phyloP scores from a whole-genome alignment of 2,329 filamentous ascomycete genomes.

The Fusarium brevicatenulatum region DNA sequence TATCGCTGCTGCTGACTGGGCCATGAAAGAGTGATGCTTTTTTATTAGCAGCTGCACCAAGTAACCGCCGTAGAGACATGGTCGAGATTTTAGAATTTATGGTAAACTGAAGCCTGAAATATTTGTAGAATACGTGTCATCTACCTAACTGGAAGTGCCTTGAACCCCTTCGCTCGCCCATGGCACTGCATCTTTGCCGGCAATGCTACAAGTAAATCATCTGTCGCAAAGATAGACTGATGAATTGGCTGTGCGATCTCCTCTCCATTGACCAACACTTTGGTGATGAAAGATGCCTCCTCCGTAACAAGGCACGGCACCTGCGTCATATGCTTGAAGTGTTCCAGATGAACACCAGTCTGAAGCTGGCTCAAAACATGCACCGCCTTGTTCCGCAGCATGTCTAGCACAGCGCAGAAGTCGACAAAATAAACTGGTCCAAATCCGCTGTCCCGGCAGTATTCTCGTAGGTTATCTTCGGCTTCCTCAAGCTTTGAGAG shows the following conservation, averaged over 20 bases:
- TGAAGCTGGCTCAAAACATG: not conserved
- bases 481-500: not conserved
- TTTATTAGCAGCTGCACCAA: fast-evolving
- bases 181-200: not conserved
- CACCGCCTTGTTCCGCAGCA: not conserved
- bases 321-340: not conserved
- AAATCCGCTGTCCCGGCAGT: not conserved
- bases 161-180: not conserved
- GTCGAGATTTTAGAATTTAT: too few species aligned
- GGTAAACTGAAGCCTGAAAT: not conserved
- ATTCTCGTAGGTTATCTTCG: not conserved
- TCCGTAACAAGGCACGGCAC: not conserved
- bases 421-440: not conserved
- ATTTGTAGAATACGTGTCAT: fast-evolving
- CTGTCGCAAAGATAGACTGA: not conserved
- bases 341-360: not conserved
- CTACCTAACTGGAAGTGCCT: not conserved
- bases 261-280: not conserved
- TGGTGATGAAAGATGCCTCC: not conserved
- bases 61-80: not conserved
- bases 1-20: constrained; percentile 39
- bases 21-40: constrained; percentile 8
- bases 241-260: not conserved
- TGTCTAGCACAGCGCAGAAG: not conserved
- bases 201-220: not conserved